These are phyloP conservation scores for Gigaspora rosea DNA, from an alignment of 192 early-diverging fungal species.

Conservation along the genomic window DNA sequence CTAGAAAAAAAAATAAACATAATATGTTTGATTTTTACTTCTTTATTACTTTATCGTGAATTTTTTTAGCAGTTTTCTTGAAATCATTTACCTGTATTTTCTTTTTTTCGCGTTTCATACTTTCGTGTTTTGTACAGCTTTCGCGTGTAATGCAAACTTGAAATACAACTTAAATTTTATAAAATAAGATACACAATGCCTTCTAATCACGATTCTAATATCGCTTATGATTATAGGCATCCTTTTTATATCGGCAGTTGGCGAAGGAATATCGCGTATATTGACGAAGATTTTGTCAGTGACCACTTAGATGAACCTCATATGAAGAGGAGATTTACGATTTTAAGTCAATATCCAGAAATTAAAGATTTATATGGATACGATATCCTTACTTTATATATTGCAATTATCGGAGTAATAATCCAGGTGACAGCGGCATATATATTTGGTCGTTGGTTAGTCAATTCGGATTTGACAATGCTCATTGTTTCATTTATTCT, in stretches of 20 bases:
- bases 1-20: too few relatives aligned
- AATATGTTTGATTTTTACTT: too few relatives aligned
- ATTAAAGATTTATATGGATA: constrained; percentile 83
- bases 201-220: neutral
- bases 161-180: too few relatives aligned
- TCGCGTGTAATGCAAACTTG: too few relatives aligned
- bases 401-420: constrained; percentile 61
- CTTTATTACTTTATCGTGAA: too few relatives aligned
- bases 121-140: too few relatives aligned
- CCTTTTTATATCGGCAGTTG: constrained; percentile 82
- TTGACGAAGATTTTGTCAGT: constrained; percentile 72
- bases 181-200: too few relatives aligned
- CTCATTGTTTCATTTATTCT: constrained; percentile 69
- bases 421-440: constrained; percentile 81
- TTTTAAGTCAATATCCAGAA: constrained; percentile 85
- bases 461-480: constrained; percentile 66
- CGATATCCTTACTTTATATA: constrained; percentile 76
- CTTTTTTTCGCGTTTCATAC: too few relatives aligned
- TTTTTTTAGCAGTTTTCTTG: too few relatives aligned
- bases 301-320: constrained; percentile 95
- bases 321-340: constrained; percentile 84
- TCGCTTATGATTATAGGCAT: constrained; percentile 61
- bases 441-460: constrained; percentile 66
- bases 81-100: too few relatives aligned
- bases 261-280: constrained; percentile 73